Conservation (phyloP, 2,329 filamentous ascomycete genomes). For the Fusarium chlamydosporum region DNA sequence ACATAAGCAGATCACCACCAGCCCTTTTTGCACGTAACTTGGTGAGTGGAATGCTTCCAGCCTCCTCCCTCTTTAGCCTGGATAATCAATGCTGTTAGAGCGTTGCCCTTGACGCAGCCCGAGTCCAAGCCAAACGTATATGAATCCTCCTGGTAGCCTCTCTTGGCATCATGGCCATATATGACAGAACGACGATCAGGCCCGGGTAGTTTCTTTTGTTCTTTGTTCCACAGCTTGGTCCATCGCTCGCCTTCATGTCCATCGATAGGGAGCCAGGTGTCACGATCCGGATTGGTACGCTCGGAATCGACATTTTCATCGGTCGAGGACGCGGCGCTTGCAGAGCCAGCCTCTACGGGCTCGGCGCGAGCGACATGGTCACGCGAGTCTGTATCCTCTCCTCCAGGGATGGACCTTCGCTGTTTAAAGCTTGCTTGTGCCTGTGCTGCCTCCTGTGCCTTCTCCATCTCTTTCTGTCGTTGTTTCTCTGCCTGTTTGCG, state of each 20-base stretch:
- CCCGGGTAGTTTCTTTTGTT: slow-evolving; percentile 57
- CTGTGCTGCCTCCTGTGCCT: slow-evolving; percentile 33
- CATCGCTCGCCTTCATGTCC: slow-evolving; percentile 72
- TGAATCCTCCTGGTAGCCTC: slow-evolving; percentile 70
- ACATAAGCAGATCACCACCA: slow-evolving; percentile 35
- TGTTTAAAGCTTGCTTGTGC: slow-evolving; percentile 13
- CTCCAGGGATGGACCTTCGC: slow-evolving; percentile 10
- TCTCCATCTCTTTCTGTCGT: slow-evolving; percentile 36
- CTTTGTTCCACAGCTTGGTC: slow-evolving; percentile 73
- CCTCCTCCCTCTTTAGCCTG: slow-evolving; percentile 60
- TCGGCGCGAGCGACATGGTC: slow-evolving; percentile 26
- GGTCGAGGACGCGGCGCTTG: slow-evolving; percentile 1
- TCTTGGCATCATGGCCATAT: slow-evolving; percentile 88
- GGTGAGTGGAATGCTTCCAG: slow-evolving; percentile 57
- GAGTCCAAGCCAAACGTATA: slow-evolving; percentile 91
- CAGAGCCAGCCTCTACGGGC: slow-evolving; percentile 1
- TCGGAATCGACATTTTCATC: slow-evolving; percentile 18
- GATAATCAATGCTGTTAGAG: slow-evolving; percentile 83
- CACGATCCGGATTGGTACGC: slow-evolving; percentile 49
- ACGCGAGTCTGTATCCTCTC: slow-evolving; percentile 2
- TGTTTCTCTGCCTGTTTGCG: slow-evolving; percentile 45
- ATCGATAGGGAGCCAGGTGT: slow-evolving; percentile 58
- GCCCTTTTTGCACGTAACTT: slow-evolving; percentile 58
- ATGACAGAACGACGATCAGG: slow-evolving; percentile 74
- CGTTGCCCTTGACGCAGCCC: slow-evolving; percentile 81